These are phyloP conservation scores for Escallonia rubra DNA, from an alignment of 129 eudicot genomes.

Conservation along the genomic window DNA sequence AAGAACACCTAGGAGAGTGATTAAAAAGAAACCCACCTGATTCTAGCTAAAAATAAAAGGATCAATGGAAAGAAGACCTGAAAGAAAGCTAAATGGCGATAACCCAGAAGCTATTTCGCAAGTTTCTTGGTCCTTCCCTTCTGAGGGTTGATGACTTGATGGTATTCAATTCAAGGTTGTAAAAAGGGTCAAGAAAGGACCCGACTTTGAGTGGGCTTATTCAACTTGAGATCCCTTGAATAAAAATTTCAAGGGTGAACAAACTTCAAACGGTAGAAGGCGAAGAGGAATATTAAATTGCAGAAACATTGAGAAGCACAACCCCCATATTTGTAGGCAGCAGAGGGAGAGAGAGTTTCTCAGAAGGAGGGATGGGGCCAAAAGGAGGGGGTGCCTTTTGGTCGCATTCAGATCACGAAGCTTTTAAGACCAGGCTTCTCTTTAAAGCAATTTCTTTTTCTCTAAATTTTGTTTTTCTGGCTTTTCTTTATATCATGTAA, in stretches of 20 bases:
- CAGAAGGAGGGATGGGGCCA: background rate
- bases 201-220: background rate
- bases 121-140: background rate
- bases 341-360: background rate
- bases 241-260: background rate
- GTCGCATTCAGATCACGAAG: constrained; percentile 23
- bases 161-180: too few relatives aligned
- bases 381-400: constrained; percentile 10
- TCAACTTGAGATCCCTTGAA: background rate
- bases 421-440: background rate
- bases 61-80: constrained; percentile 1
- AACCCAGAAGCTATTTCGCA: too few relatives aligned
- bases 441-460: background rate
- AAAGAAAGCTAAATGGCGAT: background rate
- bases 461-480: background rate
- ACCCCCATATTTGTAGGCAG: constrained; percentile 13
- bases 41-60: background rate
- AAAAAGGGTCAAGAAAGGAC: background rate
- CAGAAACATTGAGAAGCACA: constrained; percentile 1
- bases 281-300: constrained; percentile 1
- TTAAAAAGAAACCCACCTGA: background rate
- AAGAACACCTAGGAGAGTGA: background rate
- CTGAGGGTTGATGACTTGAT: background rate
- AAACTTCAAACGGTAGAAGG: background rate
- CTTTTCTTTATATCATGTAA: too few relatives aligned